Evolutionary conservation across 371 early-diverging fungal species (phyloP).

Genomic region (Syncephalastrum monosporum): DNA sequence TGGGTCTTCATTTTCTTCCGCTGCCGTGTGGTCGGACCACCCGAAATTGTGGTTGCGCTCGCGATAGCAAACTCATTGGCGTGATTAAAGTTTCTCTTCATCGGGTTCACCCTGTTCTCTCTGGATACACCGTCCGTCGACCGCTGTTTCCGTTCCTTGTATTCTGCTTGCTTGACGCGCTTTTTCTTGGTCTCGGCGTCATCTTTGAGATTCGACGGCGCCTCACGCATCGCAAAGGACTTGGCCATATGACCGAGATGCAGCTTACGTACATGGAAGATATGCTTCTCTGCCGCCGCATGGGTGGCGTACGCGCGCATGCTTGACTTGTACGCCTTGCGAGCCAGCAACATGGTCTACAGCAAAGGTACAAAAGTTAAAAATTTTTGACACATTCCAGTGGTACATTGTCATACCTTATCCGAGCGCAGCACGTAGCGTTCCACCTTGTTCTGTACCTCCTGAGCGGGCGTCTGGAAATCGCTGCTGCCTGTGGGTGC

Average conservation of each 20-base stretch:
- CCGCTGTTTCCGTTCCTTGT: conserved; percentile 36
- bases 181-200: conserved; percentile 44
- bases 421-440: conserved; percentile 50
- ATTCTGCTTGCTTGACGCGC: too few species aligned
- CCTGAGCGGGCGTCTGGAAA: conserved; percentile 58
- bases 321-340: conserved; percentile 83
- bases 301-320: conserved; percentile 96
- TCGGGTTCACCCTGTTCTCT: conserved; percentile 28
- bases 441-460: conserved; percentile 69
- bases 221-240: conserved; percentile 90
- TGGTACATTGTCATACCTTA: conserved; percentile 36
- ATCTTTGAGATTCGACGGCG: conserved; percentile 67
- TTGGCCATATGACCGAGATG: conserved; percentile 97
- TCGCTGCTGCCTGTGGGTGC: conserved; percentile 19
- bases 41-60: conserved; percentile 17
- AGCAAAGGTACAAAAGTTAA: background rate
- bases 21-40: conserved; percentile 43
- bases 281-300: conserved; percentile 71
- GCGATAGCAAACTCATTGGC: conserved; percentile 48
- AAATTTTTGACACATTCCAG: background rate
- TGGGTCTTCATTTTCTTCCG: conserved; percentile 11
- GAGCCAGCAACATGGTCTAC: conserved; percentile 67
- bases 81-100: conserved; percentile 33
- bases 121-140: conserved; percentile 39
- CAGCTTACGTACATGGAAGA: conserved; percentile 90